Evolutionary conservation across 2,329 filamentous ascomycete genomes (phyloP).

Genomic region (Gnomoniopsis sp.): DNA sequence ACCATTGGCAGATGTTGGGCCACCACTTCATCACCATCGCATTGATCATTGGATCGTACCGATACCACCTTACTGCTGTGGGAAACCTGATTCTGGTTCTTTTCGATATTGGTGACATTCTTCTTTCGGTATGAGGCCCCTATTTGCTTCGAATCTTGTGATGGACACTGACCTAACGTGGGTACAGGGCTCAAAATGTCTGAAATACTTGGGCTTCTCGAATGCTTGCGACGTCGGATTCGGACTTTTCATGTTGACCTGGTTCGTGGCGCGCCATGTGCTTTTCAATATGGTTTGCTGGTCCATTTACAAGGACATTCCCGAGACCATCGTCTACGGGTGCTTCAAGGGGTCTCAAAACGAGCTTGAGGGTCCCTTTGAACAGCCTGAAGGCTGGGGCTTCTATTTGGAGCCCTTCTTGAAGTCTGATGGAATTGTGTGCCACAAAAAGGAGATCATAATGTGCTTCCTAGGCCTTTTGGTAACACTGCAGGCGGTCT

Average conservation of each 20-base stretch:
- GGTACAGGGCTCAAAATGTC: conserved; percentile 78
- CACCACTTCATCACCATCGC: conserved; percentile 88
- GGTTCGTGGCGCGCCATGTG: conserved; percentile 80
- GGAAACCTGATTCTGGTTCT: conserved; percentile 85
- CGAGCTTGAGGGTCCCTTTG: conserved; percentile 52
- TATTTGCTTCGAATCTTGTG: too few relatives aligned
- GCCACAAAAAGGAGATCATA: conserved; percentile 72
- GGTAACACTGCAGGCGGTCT: conserved; percentile 74
- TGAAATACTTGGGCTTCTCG: conserved; percentile 82
- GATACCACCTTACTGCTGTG: conserved; percentile 81
- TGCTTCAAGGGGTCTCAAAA: conserved; percentile 65
- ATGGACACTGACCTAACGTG: conserved; percentile 7
- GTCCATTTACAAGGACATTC: conserved; percentile 70
- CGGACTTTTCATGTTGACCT: conserved; percentile 78
- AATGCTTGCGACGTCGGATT: conserved; percentile 79
- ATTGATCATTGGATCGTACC: conserved; percentile 78
- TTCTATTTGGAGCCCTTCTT: conserved; percentile 72
- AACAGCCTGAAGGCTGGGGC: conserved; percentile 46
- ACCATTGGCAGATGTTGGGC: conserved; percentile 92
- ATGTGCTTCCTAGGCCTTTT: conserved; percentile 76
- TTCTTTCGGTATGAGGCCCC: conserved; percentile 67
- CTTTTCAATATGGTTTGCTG: conserved; percentile 77
- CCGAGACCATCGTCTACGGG: conserved; percentile 59
- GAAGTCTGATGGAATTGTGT: conserved; percentile 69
- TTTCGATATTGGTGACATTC: conserved; percentile 90